Conservation (phyloP, 2,329 filamentous ascomycete genomes). For the Nannizziopsis arthrosporioides region DNA sequence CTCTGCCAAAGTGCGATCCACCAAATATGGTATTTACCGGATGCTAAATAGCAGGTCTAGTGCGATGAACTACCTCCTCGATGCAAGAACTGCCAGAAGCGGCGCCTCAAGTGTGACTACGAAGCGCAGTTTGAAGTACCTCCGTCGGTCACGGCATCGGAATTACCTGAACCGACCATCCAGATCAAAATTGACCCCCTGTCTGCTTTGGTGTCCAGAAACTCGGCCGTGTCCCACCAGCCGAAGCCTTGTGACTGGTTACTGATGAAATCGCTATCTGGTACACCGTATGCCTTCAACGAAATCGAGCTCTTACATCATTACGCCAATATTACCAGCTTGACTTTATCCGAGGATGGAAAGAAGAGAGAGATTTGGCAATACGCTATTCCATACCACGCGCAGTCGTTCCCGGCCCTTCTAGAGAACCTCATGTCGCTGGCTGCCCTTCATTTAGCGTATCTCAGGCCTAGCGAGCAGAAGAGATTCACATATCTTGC, state of each 20-base stretch:
- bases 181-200: background rate
- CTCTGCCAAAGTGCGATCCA: background rate
- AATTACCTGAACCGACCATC: background rate
- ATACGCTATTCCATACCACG: slow-evolving; percentile 16
- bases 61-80: slow-evolving; percentile 18
- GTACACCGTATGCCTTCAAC: slow-evolving; percentile 16
- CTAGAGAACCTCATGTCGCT: slow-evolving; percentile 20
- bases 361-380: slow-evolving; percentile 16
- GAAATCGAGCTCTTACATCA: slow-evolving; percentile 35
- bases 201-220: background rate
- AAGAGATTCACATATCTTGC: slow-evolving; percentile 19
- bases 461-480: slow-evolving; percentile 14
- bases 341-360: slow-evolving; percentile 15
- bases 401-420: slow-evolving; percentile 17
- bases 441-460: slow-evolving; percentile 18
- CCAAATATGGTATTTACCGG: background rate
- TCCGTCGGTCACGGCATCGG: background rate
- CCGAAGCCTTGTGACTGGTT: background rate
- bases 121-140: background rate
- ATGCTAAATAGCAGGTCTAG: slow-evolving; percentile 2
- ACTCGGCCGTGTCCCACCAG: background rate
- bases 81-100: slow-evolving; percentile 18
- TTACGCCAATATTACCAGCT: slow-evolving; percentile 27
- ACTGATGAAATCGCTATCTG: slow-evolving; percentile 10
- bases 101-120: slow-evolving; percentile 18